Percentiles rank a stretch among this genome's conserved stretches.
Conservation (phyloP, 2,329 filamentous ascomycete genomes). For the Fusarium avenaceum region DNA sequence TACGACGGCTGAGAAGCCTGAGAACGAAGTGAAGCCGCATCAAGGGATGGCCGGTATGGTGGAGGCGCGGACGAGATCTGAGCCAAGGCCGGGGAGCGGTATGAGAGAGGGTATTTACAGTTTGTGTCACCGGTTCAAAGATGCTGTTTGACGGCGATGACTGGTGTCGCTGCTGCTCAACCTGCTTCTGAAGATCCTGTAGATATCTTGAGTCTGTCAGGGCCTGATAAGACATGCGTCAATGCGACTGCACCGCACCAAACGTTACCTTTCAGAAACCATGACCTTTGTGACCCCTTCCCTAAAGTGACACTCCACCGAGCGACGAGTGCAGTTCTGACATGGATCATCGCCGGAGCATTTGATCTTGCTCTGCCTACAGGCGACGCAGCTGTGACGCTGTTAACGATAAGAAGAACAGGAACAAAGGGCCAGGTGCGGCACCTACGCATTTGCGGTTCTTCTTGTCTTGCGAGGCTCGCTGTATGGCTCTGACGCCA, state of each 20-base stretch:
- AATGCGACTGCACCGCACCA: slow-evolving; percentile 2
- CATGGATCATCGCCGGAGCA: slow-evolving; percentile 54
- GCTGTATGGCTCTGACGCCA: slow-evolving; percentile 29
- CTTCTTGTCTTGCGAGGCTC: slow-evolving; percentile 43
- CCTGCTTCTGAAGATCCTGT: slow-evolving; percentile 44
- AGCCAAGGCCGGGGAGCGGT: slow-evolving; percentile 26
- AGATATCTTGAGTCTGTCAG: slow-evolving; percentile 44
- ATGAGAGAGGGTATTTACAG: slow-evolving; percentile 4
- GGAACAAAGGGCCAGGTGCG: not conserved
- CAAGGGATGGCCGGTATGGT: slow-evolving; percentile 35
- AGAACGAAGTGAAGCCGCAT: slow-evolving; percentile 17
- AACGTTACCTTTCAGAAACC: slow-evolving; percentile 55
- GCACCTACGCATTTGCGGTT: slow-evolving; percentile 49
- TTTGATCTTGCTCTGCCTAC: slow-evolving; percentile 55
- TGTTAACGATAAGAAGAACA: not conserved
- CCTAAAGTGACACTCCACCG: slow-evolving; percentile 51
- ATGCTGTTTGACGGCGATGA: slow-evolving; percentile 20
- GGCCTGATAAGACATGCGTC: not conserved
- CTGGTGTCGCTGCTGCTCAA: slow-evolving; percentile 34
- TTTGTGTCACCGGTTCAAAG: slow-evolving; percentile 9
- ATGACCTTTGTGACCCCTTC: slow-evolving; percentile 50
- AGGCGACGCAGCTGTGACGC: slow-evolving; percentile 48
- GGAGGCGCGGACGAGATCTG: slow-evolving; percentile 24
- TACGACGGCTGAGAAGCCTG: slow-evolving; percentile 25
- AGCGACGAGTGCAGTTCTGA: slow-evolving; percentile 51